phyloP scores from a whole-genome alignment of 805 yeast species.

The Yarrowia porcina region DNA sequence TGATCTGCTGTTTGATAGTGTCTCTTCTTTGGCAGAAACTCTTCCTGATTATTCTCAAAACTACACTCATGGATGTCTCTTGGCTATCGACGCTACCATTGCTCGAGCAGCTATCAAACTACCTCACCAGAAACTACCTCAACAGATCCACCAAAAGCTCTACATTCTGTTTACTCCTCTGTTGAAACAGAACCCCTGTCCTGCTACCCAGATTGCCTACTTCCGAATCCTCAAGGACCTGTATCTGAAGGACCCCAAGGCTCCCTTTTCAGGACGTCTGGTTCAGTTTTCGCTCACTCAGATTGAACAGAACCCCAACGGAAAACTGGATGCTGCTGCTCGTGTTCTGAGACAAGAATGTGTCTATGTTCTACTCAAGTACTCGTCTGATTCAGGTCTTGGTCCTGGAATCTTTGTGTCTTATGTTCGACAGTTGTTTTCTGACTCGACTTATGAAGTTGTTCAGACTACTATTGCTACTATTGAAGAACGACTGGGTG shows the following conservation, averaged over 20 bases:
- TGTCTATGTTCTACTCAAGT: slow-evolving; percentile 17
- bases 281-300: slow-evolving; percentile 10
- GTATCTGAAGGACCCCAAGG: slow-evolving; percentile 2
- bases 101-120: slow-evolving; percentile 14
- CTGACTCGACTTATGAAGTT: slow-evolving; percentile 32
- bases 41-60: slow-evolving; percentile 41
- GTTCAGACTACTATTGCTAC: slow-evolving; percentile 28
- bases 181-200: slow-evolving; percentile 29
- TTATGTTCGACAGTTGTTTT: slow-evolving; percentile 25
- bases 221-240: slow-evolving; percentile 14
- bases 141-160: background rate
- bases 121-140: background rate
- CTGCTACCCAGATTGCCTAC: slow-evolving; percentile 31
- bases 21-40: background rate
- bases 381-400: slow-evolving; percentile 2
- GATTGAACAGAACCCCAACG: background rate
- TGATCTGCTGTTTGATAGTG: slow-evolving; percentile 31
- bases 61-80: slow-evolving; percentile 55
- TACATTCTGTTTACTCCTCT: slow-evolving; percentile 17
- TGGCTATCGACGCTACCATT: slow-evolving; percentile 47
- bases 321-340: slow-evolving; percentile 26
- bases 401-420: slow-evolving; percentile 17
- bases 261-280: background rate
- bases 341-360: slow-evolving; percentile 29
- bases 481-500: slow-evolving; percentile 21